Conservation (phyloP, 495 filamentous ascomycete species). For the Hypomontagnella submonticulosa region DNA sequence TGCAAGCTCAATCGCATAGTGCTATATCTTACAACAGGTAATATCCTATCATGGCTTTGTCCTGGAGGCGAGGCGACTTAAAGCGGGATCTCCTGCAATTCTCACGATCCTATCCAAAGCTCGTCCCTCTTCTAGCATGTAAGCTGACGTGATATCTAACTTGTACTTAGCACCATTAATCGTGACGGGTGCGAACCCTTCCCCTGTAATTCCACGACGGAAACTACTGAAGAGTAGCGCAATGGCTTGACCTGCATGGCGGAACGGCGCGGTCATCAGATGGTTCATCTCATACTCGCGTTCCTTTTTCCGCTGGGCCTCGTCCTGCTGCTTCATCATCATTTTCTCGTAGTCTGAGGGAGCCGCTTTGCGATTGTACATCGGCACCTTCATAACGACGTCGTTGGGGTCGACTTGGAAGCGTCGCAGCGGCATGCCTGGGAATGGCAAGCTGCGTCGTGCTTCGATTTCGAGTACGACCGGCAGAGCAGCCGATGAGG, state of each 20-base stretch:
- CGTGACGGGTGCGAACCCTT: slow-evolving; percentile 58
- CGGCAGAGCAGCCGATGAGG: background rate
- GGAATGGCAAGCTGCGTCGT: slow-evolving; percentile 46
- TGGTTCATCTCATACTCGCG: slow-evolving; percentile 58
- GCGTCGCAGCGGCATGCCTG: slow-evolving; percentile 51
- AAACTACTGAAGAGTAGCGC: slow-evolving; percentile 47
- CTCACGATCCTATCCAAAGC: slow-evolving; percentile 61
- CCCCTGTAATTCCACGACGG: slow-evolving; percentile 55
- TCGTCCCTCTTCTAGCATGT: slow-evolving; percentile 61
- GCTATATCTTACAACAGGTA: background rate
- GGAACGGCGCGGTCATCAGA: slow-evolving; percentile 63
- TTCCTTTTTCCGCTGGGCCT: slow-evolving; percentile 46
- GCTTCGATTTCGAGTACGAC: slow-evolving; percentile 53
- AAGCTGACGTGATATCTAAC: slow-evolving; percentile 61
- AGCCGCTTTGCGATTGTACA: slow-evolving; percentile 47
- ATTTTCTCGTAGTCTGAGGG: slow-evolving; percentile 41
- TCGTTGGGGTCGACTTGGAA: slow-evolving; percentile 48
- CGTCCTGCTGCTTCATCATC: slow-evolving; percentile 40
- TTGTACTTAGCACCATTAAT: slow-evolving; percentile 56
- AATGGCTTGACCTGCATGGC: slow-evolving; percentile 51
- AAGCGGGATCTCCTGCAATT: slow-evolving; percentile 32
- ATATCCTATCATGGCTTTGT: background rate
- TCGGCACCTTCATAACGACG: slow-evolving; percentile 50
- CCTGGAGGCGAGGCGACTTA: slow-evolving; percentile 1
- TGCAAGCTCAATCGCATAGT: background rate